Conservation (phyloP, 2,329 filamentous ascomycete species). For the Parascedosporium putredinis region DNA sequence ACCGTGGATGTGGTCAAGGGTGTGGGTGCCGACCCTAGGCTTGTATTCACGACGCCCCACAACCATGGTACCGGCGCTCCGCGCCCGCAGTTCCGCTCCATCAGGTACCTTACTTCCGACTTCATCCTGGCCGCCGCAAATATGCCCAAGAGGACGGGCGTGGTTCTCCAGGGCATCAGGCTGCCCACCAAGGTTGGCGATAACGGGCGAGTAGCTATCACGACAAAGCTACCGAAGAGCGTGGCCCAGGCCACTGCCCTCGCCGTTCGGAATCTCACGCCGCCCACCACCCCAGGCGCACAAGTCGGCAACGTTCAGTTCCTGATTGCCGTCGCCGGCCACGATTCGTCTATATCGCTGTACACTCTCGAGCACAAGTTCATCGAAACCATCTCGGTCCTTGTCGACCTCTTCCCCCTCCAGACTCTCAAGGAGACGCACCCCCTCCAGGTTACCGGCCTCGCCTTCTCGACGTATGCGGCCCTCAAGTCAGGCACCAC, state of each 20-base stretch:
- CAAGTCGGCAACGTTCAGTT: slow-evolving; percentile 60
- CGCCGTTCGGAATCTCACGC: slow-evolving; percentile 61
- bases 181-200: slow-evolving; percentile 27
- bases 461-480: slow-evolving; percentile 48
- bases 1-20: slow-evolving; percentile 41
- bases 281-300: slow-evolving; percentile 35
- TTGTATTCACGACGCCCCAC: slow-evolving; percentile 46
- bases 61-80: slow-evolving; percentile 27
- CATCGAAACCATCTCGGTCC: slow-evolving; percentile 33
- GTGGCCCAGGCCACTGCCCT: slow-evolving; percentile 69
- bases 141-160: slow-evolving; percentile 46
- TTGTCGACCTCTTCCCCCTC: slow-evolving; percentile 42
- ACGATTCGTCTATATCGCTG: slow-evolving; percentile 68
- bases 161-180: slow-evolving; percentile 45
- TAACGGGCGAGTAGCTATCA: slow-evolving; percentile 38
- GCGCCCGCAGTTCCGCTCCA: slow-evolving; percentile 43
- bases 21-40: slow-evolving; percentile 33
- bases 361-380: slow-evolving; percentile 64
- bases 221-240: slow-evolving; percentile 49
- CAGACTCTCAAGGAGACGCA: slow-evolving; percentile 44
- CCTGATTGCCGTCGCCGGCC: slow-evolving; percentile 68
- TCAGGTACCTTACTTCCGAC: slow-evolving; percentile 47
- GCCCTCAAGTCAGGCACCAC: slow-evolving; percentile 35
- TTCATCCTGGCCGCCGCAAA: slow-evolving; percentile 50
- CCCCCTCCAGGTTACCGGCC: slow-evolving; percentile 45